A percentile compares a stretch with the other conserved stretches of the same genome.
Conservation (phyloP, 2,329 filamentous ascomycete genomes). For the Juglanconis juglandina region DNA sequence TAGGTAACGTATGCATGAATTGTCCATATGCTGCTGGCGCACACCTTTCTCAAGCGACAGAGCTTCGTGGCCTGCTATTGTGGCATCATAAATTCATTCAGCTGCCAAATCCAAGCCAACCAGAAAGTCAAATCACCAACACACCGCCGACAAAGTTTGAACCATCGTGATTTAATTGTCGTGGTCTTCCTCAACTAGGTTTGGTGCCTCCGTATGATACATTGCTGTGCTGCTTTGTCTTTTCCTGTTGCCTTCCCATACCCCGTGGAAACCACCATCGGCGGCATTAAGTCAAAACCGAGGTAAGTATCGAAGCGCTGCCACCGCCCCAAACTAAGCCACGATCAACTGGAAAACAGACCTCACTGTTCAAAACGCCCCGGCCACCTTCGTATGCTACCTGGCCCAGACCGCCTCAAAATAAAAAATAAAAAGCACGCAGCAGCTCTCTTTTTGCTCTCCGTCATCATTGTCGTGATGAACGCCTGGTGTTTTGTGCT, state of each 20-base stretch:
- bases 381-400: not conserved
- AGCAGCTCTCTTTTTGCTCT: not conserved
- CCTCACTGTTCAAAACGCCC: not conserved
- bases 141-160: too few relatives aligned
- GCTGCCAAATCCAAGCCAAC: too few relatives aligned
- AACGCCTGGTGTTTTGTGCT: not conserved
- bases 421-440: not conserved
- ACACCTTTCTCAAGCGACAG: too few relatives aligned
- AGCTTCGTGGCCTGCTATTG: too few relatives aligned
- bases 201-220: conserved; percentile 4
- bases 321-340: too few relatives aligned
- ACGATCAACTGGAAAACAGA: not conserved
- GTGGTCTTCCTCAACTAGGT: not conserved
- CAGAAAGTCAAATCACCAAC: too few relatives aligned
- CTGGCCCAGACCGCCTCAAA: too few relatives aligned
- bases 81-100: too few relatives aligned
- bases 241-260: conserved; percentile 13
- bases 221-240: conserved; percentile 17
- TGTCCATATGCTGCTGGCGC: too few relatives aligned
- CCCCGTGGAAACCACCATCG: not conserved
- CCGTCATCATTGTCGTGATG: not conserved
- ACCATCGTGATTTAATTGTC: not conserved
- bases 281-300: not conserved
- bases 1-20: too few relatives aligned
- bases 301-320: not conserved